phyloP scores from a whole-genome alignment of 345 rosid species.

The Eutrema japonicum region DNA sequence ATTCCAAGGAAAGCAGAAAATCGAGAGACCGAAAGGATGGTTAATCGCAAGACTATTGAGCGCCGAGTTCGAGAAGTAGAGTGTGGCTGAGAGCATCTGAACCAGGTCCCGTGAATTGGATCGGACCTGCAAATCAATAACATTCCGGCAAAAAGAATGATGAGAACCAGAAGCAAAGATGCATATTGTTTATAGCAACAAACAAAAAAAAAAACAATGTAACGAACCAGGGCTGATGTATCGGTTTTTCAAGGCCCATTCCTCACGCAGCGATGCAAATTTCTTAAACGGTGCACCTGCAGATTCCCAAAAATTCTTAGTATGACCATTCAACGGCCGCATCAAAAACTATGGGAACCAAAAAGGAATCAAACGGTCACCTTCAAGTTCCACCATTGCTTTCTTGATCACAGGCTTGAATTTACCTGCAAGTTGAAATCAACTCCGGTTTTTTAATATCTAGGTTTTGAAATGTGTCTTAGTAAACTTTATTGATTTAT shows the following conservation, averaged over 20 bases:
- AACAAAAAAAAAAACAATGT: not conserved
- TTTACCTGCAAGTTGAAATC: conserved; percentile 60
- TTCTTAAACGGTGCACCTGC: conserved; percentile 93
- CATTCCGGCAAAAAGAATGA: not conserved
- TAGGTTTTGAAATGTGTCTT: not conserved
- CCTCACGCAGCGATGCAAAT: conserved; percentile 73
- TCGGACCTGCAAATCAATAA: conserved; percentile 65
- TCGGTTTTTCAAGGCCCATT: conserved; percentile 84
- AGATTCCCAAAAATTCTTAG: not conserved
- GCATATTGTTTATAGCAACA: not conserved
- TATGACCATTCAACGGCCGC: not conserved
- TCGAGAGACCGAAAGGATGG: not conserved
- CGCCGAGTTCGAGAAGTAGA: conserved; percentile 77
- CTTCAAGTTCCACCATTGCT: conserved; percentile 99
- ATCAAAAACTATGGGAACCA: not conserved
- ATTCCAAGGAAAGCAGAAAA: conserved; percentile 1
- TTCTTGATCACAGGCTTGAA: conserved; percentile 99
- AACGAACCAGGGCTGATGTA: conserved; percentile 92
- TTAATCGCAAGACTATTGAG: conserved; percentile 34
- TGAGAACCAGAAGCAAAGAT: not conserved
- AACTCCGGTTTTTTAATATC: not conserved
- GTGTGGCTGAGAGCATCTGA: conserved; percentile 74
- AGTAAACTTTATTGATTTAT: not conserved
- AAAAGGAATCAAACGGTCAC: conserved; percentile 46
- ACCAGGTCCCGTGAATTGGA: conserved; percentile 88